These are phyloP conservation scores for Talaromyces thailandensis DNA, from an alignment of 495 filamentous ascomycete species.

Conservation along the genomic window DNA sequence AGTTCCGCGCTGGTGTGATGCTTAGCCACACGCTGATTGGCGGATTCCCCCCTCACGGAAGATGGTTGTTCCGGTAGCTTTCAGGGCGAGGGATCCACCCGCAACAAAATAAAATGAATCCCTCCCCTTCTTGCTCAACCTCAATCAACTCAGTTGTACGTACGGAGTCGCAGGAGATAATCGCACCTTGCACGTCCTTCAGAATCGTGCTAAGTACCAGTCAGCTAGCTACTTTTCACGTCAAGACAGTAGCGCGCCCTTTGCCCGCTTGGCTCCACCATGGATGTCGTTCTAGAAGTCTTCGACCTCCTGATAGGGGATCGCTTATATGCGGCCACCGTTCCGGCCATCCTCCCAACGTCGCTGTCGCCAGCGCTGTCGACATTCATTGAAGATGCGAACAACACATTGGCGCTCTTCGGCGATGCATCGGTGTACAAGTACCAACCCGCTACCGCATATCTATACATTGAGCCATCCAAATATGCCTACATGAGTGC, in stretches of 20 bases:
- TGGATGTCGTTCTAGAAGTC: constrained; percentile 88
- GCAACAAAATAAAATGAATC: background rate
- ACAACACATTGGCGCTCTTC: constrained; percentile 30
- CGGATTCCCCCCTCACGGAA: background rate
- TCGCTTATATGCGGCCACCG: constrained; percentile 60
- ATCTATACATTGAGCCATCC: constrained; percentile 60
- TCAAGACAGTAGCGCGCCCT: background rate
- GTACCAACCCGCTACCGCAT: constrained; percentile 65
- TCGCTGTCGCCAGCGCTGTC: constrained; percentile 27
- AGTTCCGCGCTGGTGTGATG: constrained; percentile 1
- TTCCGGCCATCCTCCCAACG: constrained; percentile 52
- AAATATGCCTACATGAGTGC: constrained; percentile 74
- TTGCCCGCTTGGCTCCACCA: constrained; percentile 23
- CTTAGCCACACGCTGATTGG: background rate
- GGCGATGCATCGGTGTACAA: constrained; percentile 40
- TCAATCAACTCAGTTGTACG: background rate
- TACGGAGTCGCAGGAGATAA: background rate
- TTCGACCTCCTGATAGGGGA: constrained; percentile 81
- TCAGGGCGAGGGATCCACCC: background rate
- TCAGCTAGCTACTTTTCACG: background rate
- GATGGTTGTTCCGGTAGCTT: background rate
- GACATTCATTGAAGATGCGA: constrained; percentile 30
- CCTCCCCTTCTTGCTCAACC: background rate
- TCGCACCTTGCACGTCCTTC: background rate
- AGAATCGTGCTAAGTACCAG: background rate